A percentile compares a stretch with the other conserved stretches of the same genome.
Evolutionary conservation across 202 grass and related monocot genomes (phyloP).

Genomic region (Elaeis oleifera): DNA sequence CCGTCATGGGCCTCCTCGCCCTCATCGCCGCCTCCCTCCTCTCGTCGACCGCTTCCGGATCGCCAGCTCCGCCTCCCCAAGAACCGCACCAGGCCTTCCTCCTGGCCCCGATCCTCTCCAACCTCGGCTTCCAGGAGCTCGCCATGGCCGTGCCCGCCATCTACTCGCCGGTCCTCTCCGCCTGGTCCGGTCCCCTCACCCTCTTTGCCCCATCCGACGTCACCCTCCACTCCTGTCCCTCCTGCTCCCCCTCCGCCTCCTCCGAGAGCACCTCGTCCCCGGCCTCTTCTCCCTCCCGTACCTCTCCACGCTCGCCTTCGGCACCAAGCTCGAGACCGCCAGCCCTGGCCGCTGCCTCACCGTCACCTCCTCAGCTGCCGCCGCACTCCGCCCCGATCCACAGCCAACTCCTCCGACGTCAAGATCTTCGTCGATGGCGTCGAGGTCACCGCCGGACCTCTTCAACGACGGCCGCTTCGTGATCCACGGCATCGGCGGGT

Average conservation of each 20-base stretch:
- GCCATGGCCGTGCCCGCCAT: constrained; percentile 41
- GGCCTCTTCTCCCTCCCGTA: constrained; percentile 53
- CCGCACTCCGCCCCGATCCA: neutral
- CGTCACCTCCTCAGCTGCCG: constrained; percentile 5
- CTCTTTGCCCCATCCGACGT: constrained; percentile 57
- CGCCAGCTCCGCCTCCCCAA: constrained; percentile 9
- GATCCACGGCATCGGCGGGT: constrained; percentile 55
- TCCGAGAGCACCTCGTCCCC: constrained; percentile 55
- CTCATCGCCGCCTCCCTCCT: too few relatives aligned
- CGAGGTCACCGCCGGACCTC: constrained; percentile 51
- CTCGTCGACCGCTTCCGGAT: neutral
- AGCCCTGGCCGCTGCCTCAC: constrained; percentile 55
- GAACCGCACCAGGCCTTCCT: too few relatives aligned
- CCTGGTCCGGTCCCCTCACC: constrained; percentile 50
- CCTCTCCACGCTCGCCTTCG: constrained; percentile 28
- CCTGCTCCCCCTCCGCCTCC: constrained; percentile 39
- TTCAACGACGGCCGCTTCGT: constrained; percentile 68
- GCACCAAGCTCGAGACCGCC: constrained; percentile 46
- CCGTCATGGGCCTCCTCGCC: too few relatives aligned
- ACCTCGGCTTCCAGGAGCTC: constrained; percentile 69
- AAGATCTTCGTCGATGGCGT: constrained; percentile 56
- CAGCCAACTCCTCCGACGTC: constrained; percentile 6
- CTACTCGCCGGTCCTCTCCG: constrained; percentile 17
- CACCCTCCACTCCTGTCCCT: constrained; percentile 43
- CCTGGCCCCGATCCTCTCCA: constrained; percentile 43